Conservation (phyloP, 2,329 filamentous ascomycete species). For the Huntiella omanensis region DNA sequence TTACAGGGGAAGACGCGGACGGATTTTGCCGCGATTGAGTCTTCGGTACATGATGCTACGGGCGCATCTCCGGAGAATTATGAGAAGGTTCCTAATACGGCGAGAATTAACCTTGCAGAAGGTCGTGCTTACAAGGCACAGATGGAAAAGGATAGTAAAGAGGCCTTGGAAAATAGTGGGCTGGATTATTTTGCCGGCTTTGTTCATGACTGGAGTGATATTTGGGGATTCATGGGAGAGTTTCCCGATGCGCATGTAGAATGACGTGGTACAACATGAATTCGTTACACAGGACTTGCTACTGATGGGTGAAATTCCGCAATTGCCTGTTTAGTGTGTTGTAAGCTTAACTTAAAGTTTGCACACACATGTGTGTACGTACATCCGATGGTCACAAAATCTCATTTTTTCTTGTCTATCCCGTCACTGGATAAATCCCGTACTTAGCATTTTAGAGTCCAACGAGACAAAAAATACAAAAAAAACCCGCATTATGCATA, state of each 20-base stretch:
- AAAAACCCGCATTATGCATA: neutral
- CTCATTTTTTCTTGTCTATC: neutral
- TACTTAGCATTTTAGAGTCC: too few relatives aligned
- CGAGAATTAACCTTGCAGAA: slow-evolving; percentile 2
- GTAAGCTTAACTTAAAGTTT: too few relatives aligned
- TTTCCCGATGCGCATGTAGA: neutral
- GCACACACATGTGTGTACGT: neutral
- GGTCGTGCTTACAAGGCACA: neutral
- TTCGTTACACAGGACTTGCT: too few relatives aligned
- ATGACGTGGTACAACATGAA: too few relatives aligned
- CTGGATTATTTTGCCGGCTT: neutral
- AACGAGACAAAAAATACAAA: slow-evolving; percentile 11
- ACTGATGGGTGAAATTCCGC: too few relatives aligned
- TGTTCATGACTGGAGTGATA: slow-evolving; percentile 5
- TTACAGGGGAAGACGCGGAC: slow-evolving; percentile 5
- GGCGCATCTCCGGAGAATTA: slow-evolving; percentile 2
- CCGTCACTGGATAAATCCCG: slow-evolving; percentile 14
- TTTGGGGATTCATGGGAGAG: slow-evolving; percentile 9
- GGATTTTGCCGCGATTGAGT: slow-evolving; percentile 7
- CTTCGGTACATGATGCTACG: slow-evolving; percentile 9
- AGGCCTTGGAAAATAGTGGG: neutral
- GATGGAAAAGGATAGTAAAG: neutral
- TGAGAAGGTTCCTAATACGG: neutral
- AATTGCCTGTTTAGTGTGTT: too few relatives aligned
- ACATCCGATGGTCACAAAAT: neutral